These are phyloP conservation scores for Hibiscus syriacus DNA, from an alignment of 345 rosid species.

Conservation along the genomic window DNA sequence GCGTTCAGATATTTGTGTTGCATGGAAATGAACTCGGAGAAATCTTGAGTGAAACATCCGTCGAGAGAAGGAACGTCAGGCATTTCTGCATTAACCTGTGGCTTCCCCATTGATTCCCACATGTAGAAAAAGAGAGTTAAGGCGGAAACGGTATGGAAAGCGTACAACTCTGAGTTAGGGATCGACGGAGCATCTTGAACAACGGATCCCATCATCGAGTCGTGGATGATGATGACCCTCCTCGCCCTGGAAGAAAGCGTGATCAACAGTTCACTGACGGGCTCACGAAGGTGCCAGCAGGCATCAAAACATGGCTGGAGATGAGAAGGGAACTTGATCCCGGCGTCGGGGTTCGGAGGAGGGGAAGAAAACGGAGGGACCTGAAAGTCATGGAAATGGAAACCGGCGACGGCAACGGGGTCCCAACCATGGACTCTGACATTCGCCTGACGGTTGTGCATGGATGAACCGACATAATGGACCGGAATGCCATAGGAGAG, in stretches of 20 bases:
- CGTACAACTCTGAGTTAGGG: constrained; percentile 30
- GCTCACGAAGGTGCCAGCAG: constrained; percentile 20
- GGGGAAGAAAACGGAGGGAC: constrained; percentile 28
- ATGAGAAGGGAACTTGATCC: constrained; percentile 38
- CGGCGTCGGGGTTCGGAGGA: constrained; percentile 23
- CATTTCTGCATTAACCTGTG: not conserved
- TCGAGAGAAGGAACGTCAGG: constrained; percentile 30
- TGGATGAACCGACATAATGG: constrained; percentile 32
- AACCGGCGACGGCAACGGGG: not conserved
- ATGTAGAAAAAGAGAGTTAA: constrained; percentile 17
- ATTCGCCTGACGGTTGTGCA: constrained; percentile 40
- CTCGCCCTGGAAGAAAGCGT: constrained; percentile 19
- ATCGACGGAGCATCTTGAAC: constrained; percentile 26
- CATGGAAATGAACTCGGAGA: constrained; percentile 17
- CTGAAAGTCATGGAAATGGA: constrained; percentile 33
- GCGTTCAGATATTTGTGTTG: constrained; percentile 13
- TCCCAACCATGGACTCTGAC: constrained; percentile 32
- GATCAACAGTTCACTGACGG: constrained; percentile 18
- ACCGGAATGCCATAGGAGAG: constrained; percentile 29
- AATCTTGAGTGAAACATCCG: constrained; percentile 34
- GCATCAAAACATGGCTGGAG: constrained; percentile 32
- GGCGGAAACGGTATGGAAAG: constrained; percentile 38
- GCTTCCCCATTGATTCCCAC: constrained; percentile 18
- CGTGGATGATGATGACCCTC: constrained; percentile 29
- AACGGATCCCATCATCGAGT: constrained; percentile 39